Percentiles rank a stretch among this genome's conserved stretches.
Evolutionary conservation across 495 filamentous ascomycete species (phyloP).

Genomic region (Darksidea phi): DNA sequence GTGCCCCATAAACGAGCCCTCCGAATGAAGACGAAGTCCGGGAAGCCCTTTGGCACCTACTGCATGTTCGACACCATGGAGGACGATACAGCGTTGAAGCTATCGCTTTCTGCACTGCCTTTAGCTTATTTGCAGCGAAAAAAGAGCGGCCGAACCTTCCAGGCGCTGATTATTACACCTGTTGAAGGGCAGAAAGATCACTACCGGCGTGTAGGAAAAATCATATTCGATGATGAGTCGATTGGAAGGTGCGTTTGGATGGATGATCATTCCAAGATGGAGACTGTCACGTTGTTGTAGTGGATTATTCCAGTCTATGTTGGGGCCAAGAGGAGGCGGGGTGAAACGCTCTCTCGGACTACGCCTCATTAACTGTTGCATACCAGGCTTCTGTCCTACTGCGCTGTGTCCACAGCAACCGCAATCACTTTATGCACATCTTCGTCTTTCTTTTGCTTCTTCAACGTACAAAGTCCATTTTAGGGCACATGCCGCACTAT

Average conservation of each 20-base stretch:
- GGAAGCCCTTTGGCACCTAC: slow-evolving; percentile 1
- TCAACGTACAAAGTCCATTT: too few species aligned
- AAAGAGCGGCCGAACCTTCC: not conserved
- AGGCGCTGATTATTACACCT: slow-evolving; percentile 13
- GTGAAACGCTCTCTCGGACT: too few species aligned
- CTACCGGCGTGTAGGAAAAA: slow-evolving; percentile 15
- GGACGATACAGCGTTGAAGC: not conserved
- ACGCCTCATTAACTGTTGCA: not conserved
- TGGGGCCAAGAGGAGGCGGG: not conserved
- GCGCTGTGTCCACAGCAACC: too few species aligned
- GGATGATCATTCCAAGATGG: not conserved
- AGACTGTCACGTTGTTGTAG: slow-evolving; percentile 1
- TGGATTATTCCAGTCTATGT: not conserved
- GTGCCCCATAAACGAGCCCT: slow-evolving; percentile 6
- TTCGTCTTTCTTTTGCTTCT: not conserved
- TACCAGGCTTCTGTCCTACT: not conserved
- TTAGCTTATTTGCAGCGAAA: not conserved
- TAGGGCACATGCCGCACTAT: too few species aligned
- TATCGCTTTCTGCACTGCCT: slow-evolving; percentile 6
- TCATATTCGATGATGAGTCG: not conserved
- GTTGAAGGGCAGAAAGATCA: not conserved
- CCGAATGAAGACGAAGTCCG: slow-evolving; percentile 25
- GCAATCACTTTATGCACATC: not conserved
- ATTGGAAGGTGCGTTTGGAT: slow-evolving; percentile 7
- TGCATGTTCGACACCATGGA: slow-evolving; percentile 14